These are phyloP conservation scores for Scutellaria galericulata DNA, from an alignment of 257 asterid genomes.

Conservation along the genomic window DNA sequence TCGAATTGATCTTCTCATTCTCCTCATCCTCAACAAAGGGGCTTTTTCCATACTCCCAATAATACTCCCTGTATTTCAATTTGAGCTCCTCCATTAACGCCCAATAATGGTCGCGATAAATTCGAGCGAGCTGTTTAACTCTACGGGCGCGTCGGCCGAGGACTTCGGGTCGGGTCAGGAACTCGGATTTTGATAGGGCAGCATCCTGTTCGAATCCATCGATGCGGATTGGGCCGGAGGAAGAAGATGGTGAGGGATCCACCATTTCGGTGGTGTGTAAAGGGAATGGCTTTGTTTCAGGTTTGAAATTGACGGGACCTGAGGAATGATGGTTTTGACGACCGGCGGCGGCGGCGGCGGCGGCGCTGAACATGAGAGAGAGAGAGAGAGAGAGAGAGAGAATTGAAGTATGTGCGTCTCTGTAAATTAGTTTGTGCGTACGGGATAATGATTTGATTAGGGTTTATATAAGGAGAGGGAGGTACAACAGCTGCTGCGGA, in stretches of 20 bases:
- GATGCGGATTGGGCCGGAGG: constrained; percentile 53
- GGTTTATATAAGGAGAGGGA: constrained; percentile 28
- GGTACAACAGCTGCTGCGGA: constrained; percentile 24
- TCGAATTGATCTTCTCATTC: constrained; percentile 35
- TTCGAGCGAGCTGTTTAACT: constrained; percentile 58
- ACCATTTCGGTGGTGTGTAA: constrained; percentile 36
- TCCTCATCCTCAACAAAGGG: constrained; percentile 70
- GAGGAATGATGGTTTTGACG: constrained; percentile 29
- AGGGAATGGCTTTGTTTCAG: constrained; percentile 33
- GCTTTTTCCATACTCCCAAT: constrained; percentile 78
- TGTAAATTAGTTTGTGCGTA: neutral
- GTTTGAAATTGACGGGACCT: constrained; percentile 26
- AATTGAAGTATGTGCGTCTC: neutral
- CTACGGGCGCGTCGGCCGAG: constrained; percentile 68
- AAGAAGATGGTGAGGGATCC: constrained; percentile 55
- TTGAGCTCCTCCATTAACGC: constrained; percentile 83
- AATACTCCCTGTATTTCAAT: constrained; percentile 61
- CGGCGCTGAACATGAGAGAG: constrained; percentile 24
- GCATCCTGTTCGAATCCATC: constrained; percentile 67
- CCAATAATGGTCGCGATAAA: constrained; percentile 83
- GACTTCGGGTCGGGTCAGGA: constrained; percentile 66
- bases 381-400: neutral
- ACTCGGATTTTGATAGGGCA: constrained; percentile 55
- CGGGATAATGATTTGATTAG: constrained; percentile 21
- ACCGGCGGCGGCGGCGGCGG: constrained; percentile 11